Percentiles rank a stretch among this genome's conserved stretches.
Conservation (phyloP, 805 yeast genomes). For the Jamesozyma spencerorum region DNA sequence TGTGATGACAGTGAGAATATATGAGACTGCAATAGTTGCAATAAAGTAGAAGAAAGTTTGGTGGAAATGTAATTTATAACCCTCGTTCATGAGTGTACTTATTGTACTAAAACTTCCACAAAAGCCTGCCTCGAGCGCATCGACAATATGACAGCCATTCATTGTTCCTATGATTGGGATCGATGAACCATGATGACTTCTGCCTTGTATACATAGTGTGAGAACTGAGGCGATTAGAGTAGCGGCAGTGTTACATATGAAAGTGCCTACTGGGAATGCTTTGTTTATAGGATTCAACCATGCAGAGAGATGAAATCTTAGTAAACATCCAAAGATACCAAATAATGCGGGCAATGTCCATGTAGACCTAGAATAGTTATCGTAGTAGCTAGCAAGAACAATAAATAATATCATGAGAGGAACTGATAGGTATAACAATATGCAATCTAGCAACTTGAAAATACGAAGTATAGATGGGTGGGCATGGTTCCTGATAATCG, state of each 20-base stretch:
- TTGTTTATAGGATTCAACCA: conserved; percentile 35
- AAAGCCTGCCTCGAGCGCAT: conserved; percentile 53
- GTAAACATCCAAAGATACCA: conserved; percentile 61
- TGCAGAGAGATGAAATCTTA: conserved; percentile 47
- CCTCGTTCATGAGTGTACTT: conserved; percentile 68
- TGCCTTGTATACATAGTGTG: conserved; percentile 34
- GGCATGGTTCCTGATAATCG: not conserved
- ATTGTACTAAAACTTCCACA: conserved; percentile 69
- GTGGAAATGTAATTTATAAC: conserved; percentile 32
- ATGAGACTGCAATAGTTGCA: conserved; percentile 40
- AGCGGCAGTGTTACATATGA: conserved; percentile 40
- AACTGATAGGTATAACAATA: conserved; percentile 6
- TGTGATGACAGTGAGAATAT: conserved; percentile 43
- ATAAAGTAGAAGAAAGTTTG: conserved; percentile 44
- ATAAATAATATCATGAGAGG: conserved; percentile 22
- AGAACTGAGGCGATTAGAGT: conserved; percentile 15
- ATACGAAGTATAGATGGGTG: conserved; percentile 2
- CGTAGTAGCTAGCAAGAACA: conserved; percentile 26
- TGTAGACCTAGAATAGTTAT: conserved; percentile 40
- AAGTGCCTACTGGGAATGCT: conserved; percentile 50
- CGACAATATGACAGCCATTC: conserved; percentile 41
- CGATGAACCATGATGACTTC: conserved; percentile 14
- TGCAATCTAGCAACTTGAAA: conserved; percentile 2
- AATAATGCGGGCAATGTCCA: conserved; percentile 66
- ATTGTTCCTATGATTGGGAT: conserved; percentile 26